Percentiles rank a stretch among this genome's conserved stretches.
phyloP scores from a whole-genome alignment of 306 rosid genomes.

The Rosa persica region DNA sequence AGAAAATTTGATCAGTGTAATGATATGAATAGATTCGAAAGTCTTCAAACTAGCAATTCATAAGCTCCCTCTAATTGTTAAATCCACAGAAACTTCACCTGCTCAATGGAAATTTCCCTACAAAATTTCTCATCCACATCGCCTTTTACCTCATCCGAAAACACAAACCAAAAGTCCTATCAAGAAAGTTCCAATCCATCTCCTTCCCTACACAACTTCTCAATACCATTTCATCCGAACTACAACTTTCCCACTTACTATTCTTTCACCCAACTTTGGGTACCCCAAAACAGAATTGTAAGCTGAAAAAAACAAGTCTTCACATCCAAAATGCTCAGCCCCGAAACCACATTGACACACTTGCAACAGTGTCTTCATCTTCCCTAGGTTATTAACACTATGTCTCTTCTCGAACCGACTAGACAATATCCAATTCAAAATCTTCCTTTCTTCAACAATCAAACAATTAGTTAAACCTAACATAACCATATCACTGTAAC shows the following conservation, averaged over 20 bases:
- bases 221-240: background rate
- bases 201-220: background rate
- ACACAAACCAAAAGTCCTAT: background rate
- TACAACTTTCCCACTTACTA: background rate
- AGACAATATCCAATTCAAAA: background rate
- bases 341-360: background rate
- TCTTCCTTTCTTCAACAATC: background rate
- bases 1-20: background rate
- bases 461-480: background rate
- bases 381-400: background rate
- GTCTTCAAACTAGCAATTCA: background rate
- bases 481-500: background rate
- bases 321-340: background rate
- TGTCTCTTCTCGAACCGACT: background rate
- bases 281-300: background rate
- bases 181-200: background rate
- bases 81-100: background rate
- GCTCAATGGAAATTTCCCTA: background rate
- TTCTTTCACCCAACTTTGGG: background rate
- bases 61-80: background rate
- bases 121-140: background rate
- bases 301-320: background rate
- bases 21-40: background rate
- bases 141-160: background rate
- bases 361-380: background rate